Evolutionary conservation across 169 alveolate species (phyloP).

Genomic region (Babesia bovis): DNA sequence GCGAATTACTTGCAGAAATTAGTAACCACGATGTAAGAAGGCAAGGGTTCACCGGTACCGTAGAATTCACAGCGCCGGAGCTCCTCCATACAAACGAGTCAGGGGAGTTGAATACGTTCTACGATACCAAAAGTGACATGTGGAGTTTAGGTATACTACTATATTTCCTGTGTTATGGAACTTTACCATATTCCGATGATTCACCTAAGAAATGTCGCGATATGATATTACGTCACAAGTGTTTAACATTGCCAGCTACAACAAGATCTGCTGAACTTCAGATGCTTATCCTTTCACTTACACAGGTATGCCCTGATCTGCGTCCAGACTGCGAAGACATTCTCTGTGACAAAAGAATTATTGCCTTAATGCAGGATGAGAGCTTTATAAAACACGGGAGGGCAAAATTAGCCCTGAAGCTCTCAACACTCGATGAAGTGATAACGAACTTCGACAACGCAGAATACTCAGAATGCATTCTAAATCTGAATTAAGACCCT

Average conservation of each 20-base stretch:
- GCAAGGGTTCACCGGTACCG: slow-evolving; percentile 80
- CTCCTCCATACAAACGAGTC: slow-evolving; percentile 62
- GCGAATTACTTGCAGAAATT: slow-evolving; percentile 61
- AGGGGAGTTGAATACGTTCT: slow-evolving; percentile 47
- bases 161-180: slow-evolving; percentile 71
- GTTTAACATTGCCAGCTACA: slow-evolving; percentile 22
- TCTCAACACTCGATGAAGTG: background rate
- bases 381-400: slow-evolving; percentile 17
- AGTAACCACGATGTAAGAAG: background rate
- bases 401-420: slow-evolving; percentile 10
- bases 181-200: slow-evolving; percentile 56
- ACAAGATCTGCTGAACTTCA: slow-evolving; percentile 21
- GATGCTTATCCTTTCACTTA: slow-evolving; percentile 27
- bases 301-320: slow-evolving; percentile 8
- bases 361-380: slow-evolving; percentile 1
- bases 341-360: slow-evolving; percentile 17
- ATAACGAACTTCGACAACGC: background rate
- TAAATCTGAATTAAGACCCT: background rate
- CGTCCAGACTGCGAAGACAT: slow-evolving; percentile 56
- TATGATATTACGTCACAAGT: slow-evolving; percentile 23
- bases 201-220: slow-evolving; percentile 64
- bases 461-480: background rate
- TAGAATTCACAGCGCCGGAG: slow-evolving; percentile 86
- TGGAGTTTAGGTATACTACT: slow-evolving; percentile 83
- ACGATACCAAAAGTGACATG: slow-evolving; percentile 76